Evolutionary conservation across 495 filamentous ascomycete species (phyloP), one percentile per base, ranked within the genome.

Genomic region (Glutinoglossum americanum): DNA sequence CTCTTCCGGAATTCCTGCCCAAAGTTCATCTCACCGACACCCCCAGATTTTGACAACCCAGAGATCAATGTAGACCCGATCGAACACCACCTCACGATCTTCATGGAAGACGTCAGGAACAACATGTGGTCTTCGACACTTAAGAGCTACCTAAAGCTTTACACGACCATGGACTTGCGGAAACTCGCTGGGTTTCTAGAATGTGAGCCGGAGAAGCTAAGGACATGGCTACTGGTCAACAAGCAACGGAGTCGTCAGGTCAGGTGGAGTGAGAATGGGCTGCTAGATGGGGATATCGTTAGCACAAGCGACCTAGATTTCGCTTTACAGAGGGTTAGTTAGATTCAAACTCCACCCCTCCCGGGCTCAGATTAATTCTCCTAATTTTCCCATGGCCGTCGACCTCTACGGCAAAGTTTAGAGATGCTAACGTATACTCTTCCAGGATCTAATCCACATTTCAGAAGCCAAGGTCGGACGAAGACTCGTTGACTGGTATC

Each of bases 91-190:
- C 81, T 92, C 63, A 75, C 82, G 65, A 84, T 97, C 73, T 98
- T 98, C 76, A 96, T 98, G 90, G 87, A 94, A 60, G 92, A 97
- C 75, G 89, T 98, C 66, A 93, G 92, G 80, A 86, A 79, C 61
- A 94, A 95, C 78, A 97, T 94, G 73, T 83, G 82, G 73, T 81
- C 84, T 68, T 92, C 92, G 41, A 95, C 89, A 39, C 79, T 98
- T 64, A 93, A 90, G 73, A 95, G 89, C 56, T 98, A 97, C 76
- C 80, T 98, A 59, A 92, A 94, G 68, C 87, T 98, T 57, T 98
- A 98, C 77, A 97, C 93, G 44, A 98, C 93, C 60, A 96, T 97
- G 87, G 92, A 98, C 66, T 74, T 98, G 61, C 90, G 93, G 76
- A 98, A 98, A 73, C 80, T 98, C 57, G 90, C 92, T 57, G 89